phyloP scores from a whole-genome alignment of 139 green algal species.

The Deuterostichococcus epilithicus region DNA sequence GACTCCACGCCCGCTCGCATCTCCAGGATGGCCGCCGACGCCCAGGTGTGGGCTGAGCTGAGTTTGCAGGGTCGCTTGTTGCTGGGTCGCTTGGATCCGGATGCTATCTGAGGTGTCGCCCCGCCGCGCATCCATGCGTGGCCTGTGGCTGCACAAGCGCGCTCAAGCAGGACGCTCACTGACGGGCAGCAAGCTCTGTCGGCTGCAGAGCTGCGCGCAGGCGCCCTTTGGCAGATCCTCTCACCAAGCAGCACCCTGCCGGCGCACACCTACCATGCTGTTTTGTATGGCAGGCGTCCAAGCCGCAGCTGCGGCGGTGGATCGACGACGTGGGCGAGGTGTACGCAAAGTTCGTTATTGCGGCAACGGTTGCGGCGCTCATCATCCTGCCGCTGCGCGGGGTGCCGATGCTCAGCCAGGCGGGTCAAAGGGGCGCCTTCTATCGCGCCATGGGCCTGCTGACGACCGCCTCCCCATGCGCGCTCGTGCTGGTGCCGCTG shows the following conservation, averaged over 20 bases:
- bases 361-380: slow-evolving; percentile 29
- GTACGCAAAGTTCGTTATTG: slow-evolving; percentile 71
- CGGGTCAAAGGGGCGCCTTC: slow-evolving; percentile 54
- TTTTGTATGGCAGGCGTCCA: slow-evolving; percentile 11
- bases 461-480: slow-evolving; percentile 79
- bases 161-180: too few relatives aligned
- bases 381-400: slow-evolving; percentile 32
- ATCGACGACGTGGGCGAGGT: slow-evolving; percentile 59
- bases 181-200: slow-evolving; percentile 1
- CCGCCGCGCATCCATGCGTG: too few relatives aligned
- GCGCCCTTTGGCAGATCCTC: too few relatives aligned
- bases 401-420: slow-evolving; percentile 51
- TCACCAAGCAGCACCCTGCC: too few relatives aligned
- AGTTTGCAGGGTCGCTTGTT: too few relatives aligned
- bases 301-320: slow-evolving; percentile 53
- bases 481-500: slow-evolving; percentile 80
- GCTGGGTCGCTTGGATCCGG: too few relatives aligned
- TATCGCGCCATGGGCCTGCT: slow-evolving; percentile 81
- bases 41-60: slow-evolving; percentile 60
- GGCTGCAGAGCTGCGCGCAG: too few relatives aligned
- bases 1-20: slow-evolving; percentile 82
- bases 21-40: slow-evolving; percentile 60
- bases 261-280: too few relatives aligned
- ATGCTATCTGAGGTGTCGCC: too few relatives aligned
- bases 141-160: too few relatives aligned